phyloP scores from a whole-genome alignment of 306 rosid genomes.

The Cucumis sativus region Cucumber_9930_V3 NC_026656.2:5882001-5882500 shows the following conservation, averaged over 20 bases:
- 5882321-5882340: slow-evolving; percentile 53
- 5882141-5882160: background rate
- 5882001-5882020: background rate
- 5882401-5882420: slow-evolving; percentile 97
- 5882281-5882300: slow-evolving; percentile 88
- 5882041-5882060: background rate
- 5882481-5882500: slow-evolving; percentile 48
- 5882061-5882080: background rate
- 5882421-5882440: slow-evolving; percentile 78
- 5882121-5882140: background rate
- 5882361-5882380: slow-evolving; percentile 52
- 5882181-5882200: slow-evolving; percentile 86
- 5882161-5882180: background rate
- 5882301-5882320: slow-evolving; percentile 81
- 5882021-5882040: background rate
- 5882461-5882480: slow-evolving; percentile 67
- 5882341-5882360: slow-evolving; percentile 54
- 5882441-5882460: slow-evolving; percentile 51
- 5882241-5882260: slow-evolving; percentile 56
- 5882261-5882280: slow-evolving; percentile 80
- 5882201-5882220: slow-evolving; percentile 89
- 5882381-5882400: slow-evolving; percentile 87
- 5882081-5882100: background rate
- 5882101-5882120: background rate
- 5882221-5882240: slow-evolving; percentile 90